Evolutionary conservation across 345 rosid species (phyloP), one percentile per base, ranked within the genome.

Genomic region (Hibiscus syriacus): DNA sequence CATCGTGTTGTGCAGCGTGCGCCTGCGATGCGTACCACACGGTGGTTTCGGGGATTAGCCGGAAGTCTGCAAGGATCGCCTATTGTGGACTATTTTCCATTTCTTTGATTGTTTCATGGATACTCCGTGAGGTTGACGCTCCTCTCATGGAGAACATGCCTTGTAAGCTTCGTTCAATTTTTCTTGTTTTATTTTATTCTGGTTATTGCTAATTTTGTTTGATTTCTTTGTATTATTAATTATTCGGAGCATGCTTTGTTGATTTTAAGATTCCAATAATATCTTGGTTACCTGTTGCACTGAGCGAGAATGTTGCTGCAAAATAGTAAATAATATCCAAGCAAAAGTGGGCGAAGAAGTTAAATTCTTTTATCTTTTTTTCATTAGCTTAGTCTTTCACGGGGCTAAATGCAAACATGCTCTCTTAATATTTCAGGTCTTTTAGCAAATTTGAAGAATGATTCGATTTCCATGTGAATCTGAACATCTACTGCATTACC

Each of bases 131-230:
- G 58, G 94, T 95, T 38, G 99, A 98, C 22, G 98, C 98, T 67
- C 99, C 99, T 69, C 92, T 95, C 65, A 85, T 95, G 99, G 99
- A 95, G 82, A 87, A 92, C 68, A 70, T 95, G 32, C 99, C 99
- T 72, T 92, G 99, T 95, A 85, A 88, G 93, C 52, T 61, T 48
- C 30, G 10, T 19, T 59, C 25, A 30, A 5, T 2, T 55, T 13
- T 57, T 22, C 52, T 7, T 66, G 43, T 14, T 45, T 45, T 45
- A 43, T 38, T 3, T 10, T 55, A 26, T 60, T 60, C 39, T 39
- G 26, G 29, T 2, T 14, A 30, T 41, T 45, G 7, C 4, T 22
- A 7, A 54, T 16, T 11, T 36, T 34, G 23, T 36, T 34, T 5
- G 22, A 22, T 54, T 32, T 29, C 34, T 30, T 14, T 5, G 7